Percentiles rank a stretch among this genome's conserved stretches.
Evolutionary conservation across 208 protist genomes (phyloP).

Genomic region (Trypanosoma brucei): DNA sequence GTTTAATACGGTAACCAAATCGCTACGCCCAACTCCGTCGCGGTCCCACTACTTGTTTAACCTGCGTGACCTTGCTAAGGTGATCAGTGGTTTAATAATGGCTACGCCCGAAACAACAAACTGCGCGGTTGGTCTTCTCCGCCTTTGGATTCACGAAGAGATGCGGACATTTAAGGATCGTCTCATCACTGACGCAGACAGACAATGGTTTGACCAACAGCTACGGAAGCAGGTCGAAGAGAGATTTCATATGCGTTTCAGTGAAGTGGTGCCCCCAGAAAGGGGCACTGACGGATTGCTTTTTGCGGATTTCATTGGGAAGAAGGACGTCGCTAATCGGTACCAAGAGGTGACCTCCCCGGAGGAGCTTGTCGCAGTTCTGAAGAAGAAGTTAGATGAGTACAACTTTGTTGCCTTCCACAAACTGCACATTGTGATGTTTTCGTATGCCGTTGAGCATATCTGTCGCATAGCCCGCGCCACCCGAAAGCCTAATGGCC

Average conservation of each 20-base stretch:
- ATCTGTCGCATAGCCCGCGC: constrained; percentile 94
- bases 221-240: constrained; percentile 68
- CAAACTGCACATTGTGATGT: constrained; percentile 96
- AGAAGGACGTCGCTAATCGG: constrained; percentile 50
- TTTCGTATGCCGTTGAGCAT: constrained; percentile 96
- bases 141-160: constrained; percentile 96
- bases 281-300: constrained; percentile 54
- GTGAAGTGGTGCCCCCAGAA: constrained; percentile 56
- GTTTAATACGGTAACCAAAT: constrained; percentile 90
- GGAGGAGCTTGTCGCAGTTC: constrained; percentile 55
- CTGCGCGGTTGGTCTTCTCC: constrained; percentile 51
- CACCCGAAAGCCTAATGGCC: constrained; percentile 94
- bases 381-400: constrained; percentile 91
- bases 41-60: constrained; percentile 99
- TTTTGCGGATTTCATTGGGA: constrained; percentile 93
- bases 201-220: constrained; percentile 90
- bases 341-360: constrained; percentile 92
- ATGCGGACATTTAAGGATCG: constrained; percentile 94
- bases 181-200: constrained; percentile 88
- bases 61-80: constrained; percentile 96
- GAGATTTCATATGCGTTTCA: constrained; percentile 73
- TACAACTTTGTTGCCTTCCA: constrained; percentile 90
- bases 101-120: constrained; percentile 64
- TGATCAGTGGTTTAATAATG: constrained; percentile 95
- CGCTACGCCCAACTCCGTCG: constrained; percentile 95